These are phyloP conservation scores for Przewalskia tangutica DNA, from an alignment of 257 asterid genomes.

Conservation along the genomic window DNA sequence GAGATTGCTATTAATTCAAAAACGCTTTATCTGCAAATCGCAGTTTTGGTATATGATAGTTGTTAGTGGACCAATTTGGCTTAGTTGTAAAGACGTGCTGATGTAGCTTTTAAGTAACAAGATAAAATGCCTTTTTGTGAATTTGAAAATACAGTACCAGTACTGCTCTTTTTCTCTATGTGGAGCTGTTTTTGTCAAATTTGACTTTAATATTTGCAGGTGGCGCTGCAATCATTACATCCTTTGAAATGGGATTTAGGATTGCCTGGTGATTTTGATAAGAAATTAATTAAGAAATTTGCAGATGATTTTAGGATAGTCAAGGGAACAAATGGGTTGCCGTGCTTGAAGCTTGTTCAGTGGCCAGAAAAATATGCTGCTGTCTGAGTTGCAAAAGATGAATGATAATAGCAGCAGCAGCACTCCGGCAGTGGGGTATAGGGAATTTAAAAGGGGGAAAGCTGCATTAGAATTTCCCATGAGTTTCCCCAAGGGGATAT, in stretches of 20 bases:
- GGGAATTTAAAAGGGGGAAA: conserved; percentile 70
- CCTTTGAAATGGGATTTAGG: conserved; percentile 92
- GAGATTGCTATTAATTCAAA: background rate
- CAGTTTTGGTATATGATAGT: background rate
- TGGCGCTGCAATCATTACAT: conserved; percentile 59
- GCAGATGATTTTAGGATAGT: conserved; percentile 60
- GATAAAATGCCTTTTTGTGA: background rate
- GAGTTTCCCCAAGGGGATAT: conserved; percentile 93
- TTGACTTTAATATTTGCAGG: conserved; percentile 28
- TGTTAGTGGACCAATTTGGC: background rate
- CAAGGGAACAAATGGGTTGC: conserved; percentile 49
- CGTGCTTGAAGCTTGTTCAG: conserved; percentile 50
- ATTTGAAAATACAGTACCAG: background rate
- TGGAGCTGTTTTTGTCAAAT: background rate
- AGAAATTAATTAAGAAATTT: conserved; percentile 37
- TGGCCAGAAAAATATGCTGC: conserved; percentile 68
- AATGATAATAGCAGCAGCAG: conserved; percentile 34
- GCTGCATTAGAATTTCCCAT: conserved; percentile 72
- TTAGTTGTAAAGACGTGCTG: background rate
- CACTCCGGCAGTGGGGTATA: conserved; percentile 20
- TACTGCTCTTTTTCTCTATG: background rate
- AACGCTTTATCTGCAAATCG: background rate
- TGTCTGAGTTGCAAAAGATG: conserved; percentile 67
- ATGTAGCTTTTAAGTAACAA: background rate
- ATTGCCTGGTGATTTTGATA: conserved; percentile 70